Conservation (phyloP, 768 basidiomycete genomes). For the Tulasnella sp. region DNA sequence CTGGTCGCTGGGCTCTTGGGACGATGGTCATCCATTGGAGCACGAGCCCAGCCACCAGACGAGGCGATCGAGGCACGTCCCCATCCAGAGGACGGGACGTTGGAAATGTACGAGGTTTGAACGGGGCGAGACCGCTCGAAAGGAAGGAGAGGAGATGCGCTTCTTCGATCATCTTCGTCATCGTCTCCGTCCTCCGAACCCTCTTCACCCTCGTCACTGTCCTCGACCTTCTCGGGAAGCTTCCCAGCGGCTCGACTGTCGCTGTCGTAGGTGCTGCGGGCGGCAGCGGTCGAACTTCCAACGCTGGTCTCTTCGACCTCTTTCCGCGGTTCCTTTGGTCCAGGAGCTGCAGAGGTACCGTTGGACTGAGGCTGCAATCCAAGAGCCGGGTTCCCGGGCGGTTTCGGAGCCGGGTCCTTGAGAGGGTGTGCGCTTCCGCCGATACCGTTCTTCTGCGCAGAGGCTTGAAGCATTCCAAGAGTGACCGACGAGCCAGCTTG, state of each 20-base stretch:
- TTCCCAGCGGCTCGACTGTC: background rate
- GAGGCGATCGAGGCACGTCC: constrained; percentile 12
- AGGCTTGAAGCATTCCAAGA: constrained; percentile 28
- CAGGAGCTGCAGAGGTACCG: background rate
- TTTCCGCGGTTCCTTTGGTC: background rate
- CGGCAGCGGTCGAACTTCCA: background rate
- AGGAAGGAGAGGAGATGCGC: background rate
- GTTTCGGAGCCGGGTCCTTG: background rate
- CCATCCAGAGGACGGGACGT: background rate
- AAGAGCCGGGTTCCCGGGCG: background rate
- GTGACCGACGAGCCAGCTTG: constrained; percentile 8
- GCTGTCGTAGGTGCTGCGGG: background rate
- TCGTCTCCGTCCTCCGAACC: constrained; percentile 3
- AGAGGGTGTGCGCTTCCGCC: constrained; percentile 3
- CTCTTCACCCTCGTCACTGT: constrained; percentile 22
- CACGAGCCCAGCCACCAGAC: constrained; percentile 5
- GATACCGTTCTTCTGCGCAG: constrained; percentile 33
- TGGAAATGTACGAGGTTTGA: background rate
- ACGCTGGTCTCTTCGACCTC: constrained; percentile 19
- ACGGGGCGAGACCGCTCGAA: background rate
- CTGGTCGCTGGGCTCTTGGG: background rate
- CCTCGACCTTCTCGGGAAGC: constrained; percentile 13
- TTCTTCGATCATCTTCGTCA: constrained; percentile 7
- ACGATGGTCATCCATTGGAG: background rate
- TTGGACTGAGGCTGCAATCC: background rate